A percentile compares a stretch with the other conserved stretches of the same genome.
Conservation (phyloP, 2,329 filamentous ascomycete species). For the Alternaria triticimaculans region DNA sequence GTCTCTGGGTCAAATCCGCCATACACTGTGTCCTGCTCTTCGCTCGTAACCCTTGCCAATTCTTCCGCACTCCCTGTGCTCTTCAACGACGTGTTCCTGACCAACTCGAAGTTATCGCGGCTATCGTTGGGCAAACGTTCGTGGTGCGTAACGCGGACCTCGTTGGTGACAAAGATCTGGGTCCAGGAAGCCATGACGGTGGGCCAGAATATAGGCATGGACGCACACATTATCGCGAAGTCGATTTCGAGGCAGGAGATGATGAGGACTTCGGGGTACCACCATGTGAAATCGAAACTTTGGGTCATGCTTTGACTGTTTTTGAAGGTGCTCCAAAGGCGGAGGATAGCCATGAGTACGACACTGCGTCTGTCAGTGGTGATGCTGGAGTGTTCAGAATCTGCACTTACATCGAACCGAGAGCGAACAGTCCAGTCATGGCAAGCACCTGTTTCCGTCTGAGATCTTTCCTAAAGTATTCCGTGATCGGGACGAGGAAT, state of each 20-base stretch:
- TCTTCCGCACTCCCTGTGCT: conserved; percentile 31
- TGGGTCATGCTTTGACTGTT: conserved; percentile 15
- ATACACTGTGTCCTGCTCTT: conserved; percentile 13
- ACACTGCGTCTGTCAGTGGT: conserved; percentile 24
- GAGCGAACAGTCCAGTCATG: conserved; percentile 32
- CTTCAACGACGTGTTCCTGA: conserved; percentile 23
- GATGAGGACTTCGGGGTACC: conserved; percentile 38
- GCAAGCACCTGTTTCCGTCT: conserved; percentile 33
- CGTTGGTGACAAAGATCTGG: conserved; percentile 44
- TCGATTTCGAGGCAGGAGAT: conserved; percentile 44
- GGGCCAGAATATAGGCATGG: conserved; percentile 49
- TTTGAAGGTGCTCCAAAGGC: conserved; percentile 36
- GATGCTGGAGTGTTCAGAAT: neutral
- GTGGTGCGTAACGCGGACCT: conserved; percentile 40
- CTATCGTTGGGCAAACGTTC: conserved; percentile 19
- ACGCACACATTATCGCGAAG: conserved; percentile 46
- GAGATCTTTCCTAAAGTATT: conserved; percentile 32
- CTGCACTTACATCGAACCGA: conserved; percentile 33
- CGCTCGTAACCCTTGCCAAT: conserved; percentile 20
- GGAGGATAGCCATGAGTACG: conserved; percentile 38
- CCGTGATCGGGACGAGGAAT: conserved; percentile 35
- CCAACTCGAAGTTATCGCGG: conserved; percentile 26
- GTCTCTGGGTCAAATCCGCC: conserved; percentile 18
- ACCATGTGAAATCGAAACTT: conserved; percentile 42
- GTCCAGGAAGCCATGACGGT: conserved; percentile 33